These are phyloP conservation scores for Tylopilus sp. DNA, from an alignment of 768 basidiomycete genomes.

Conservation along the genomic window DNA sequence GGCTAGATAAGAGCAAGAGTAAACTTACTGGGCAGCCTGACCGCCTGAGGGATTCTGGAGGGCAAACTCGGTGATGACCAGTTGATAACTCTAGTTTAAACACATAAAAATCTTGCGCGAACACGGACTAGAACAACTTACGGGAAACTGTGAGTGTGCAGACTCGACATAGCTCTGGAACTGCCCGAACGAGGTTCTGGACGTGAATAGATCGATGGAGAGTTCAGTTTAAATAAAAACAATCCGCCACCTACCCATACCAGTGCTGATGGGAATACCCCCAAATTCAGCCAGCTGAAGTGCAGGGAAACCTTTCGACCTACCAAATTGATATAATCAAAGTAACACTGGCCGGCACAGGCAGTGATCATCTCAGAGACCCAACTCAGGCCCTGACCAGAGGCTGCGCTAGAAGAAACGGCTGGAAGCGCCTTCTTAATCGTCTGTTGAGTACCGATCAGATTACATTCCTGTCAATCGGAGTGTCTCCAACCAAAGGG, in stretches of 20 bases:
- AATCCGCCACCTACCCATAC: constrained; percentile 23
- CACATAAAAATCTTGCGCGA: not conserved
- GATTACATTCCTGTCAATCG: not conserved
- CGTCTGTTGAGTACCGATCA: constrained; percentile 14
- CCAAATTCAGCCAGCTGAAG: not conserved
- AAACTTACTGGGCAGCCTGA: constrained; percentile 30
- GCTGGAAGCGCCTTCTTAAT: constrained; percentile 40
- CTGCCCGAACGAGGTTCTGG: constrained; percentile 24
- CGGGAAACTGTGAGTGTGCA: constrained; percentile 29
- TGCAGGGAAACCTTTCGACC: not conserved
- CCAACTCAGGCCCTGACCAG: constrained; percentile 37
- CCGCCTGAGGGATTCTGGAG: constrained; percentile 31
- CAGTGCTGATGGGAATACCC: constrained; percentile 20
- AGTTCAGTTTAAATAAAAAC: not conserved
- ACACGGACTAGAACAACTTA: constrained; percentile 2
- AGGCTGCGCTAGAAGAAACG: constrained; percentile 30
- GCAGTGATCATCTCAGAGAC: constrained; percentile 33
- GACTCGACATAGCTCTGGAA: constrained; percentile 30
- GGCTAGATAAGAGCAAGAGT: not conserved
- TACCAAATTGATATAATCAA: constrained; percentile 36
- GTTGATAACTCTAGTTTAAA: constrained; percentile 14
- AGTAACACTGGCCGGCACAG: constrained; percentile 34
- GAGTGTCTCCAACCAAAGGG: constrained; percentile 28
- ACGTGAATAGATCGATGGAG: constrained; percentile 1
- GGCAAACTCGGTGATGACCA: constrained; percentile 35